Conservation (phyloP, 2,329 filamentous ascomycete genomes). For the Colletotrichum coccodes region DNA sequence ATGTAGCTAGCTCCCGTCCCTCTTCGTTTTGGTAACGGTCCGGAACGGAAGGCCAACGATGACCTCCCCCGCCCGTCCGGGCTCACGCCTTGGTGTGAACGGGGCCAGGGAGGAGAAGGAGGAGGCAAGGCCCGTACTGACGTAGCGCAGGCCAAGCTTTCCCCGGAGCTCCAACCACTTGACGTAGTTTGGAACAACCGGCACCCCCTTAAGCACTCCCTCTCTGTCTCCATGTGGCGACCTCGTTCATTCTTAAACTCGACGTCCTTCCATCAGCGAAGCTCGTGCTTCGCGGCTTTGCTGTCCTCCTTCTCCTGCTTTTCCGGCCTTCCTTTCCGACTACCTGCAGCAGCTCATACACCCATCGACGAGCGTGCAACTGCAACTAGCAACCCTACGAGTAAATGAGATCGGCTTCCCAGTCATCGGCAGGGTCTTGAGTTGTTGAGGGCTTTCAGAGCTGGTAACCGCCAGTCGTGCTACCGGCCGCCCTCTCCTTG, state of each 20-base stretch:
- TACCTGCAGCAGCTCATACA: too few species aligned
- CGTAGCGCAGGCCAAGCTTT: conserved; percentile 23
- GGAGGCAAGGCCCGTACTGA: conserved; percentile 6
- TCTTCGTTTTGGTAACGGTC: not conserved
- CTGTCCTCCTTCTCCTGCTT: not conserved
- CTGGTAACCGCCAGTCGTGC: not conserved
- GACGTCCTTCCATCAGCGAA: not conserved
- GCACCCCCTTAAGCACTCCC: not conserved
- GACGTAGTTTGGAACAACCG: not conserved
- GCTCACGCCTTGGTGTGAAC: not conserved
- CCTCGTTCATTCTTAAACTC: not conserved
- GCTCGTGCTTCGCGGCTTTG: not conserved
- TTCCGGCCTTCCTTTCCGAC: not conserved
- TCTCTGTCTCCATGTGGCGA: too few species aligned
- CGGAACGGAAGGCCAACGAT: not conserved
- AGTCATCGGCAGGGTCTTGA: too few species aligned
- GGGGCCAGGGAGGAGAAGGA: not conserved
- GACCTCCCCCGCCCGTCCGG: not conserved
- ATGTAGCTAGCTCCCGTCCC: not conserved
- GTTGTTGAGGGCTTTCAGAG: too few species aligned
- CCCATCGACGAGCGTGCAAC: too few species aligned
- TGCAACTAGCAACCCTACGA: too few species aligned
- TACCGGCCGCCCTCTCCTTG: too few species aligned
- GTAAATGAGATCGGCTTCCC: too few species aligned
- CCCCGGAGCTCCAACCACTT: not conserved